A percentile compares a stretch with the other conserved stretches of the same genome.
Conservation (phyloP, 1,284 basidiomycete genomes). For the Tilletia setariae region DNA sequence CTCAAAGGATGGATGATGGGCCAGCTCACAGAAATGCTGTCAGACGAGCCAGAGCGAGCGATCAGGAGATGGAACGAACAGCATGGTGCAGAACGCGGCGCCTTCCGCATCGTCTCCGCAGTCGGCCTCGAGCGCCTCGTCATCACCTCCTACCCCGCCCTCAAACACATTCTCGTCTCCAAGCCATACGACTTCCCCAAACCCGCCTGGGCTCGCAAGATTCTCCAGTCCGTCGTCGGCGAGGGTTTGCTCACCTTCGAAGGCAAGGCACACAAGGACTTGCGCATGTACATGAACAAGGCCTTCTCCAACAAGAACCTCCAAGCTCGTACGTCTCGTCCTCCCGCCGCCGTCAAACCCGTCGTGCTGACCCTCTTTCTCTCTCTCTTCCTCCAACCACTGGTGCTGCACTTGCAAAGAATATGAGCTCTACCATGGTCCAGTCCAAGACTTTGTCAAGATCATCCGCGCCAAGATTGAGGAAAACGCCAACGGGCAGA, state of each 20-base stretch:
- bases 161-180: slow-evolving; percentile 34
- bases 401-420: slow-evolving; percentile 16
- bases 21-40: slow-evolving; percentile 27
- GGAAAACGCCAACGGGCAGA: slow-evolving; percentile 26
- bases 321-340: slow-evolving; percentile 24
- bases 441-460: slow-evolving; percentile 33
- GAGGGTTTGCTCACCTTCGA: slow-evolving; percentile 36
- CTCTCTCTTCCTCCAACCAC: background rate
- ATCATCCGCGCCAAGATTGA: slow-evolving; percentile 30
- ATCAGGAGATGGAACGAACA: slow-evolving; percentile 27
- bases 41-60: slow-evolving; percentile 24
- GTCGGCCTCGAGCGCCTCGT: slow-evolving; percentile 32
- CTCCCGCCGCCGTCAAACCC: background rate
- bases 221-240: slow-evolving; percentile 32
- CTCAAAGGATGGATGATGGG: slow-evolving; percentile 26
- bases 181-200: slow-evolving; percentile 36
- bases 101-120: slow-evolving; percentile 27
- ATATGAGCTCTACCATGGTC: slow-evolving; percentile 39
- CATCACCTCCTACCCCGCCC: slow-evolving; percentile 27
- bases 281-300: slow-evolving; percentile 44
- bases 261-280: slow-evolving; percentile 35
- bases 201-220: slow-evolving; percentile 28
- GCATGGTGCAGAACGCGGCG: slow-evolving; percentile 24
- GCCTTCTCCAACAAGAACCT: slow-evolving; percentile 40
- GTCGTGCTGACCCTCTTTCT: background rate